Evolutionary conservation across 2,329 filamentous ascomycete species (phyloP).

Genomic region (Diaporthe vaccinii): DNA sequence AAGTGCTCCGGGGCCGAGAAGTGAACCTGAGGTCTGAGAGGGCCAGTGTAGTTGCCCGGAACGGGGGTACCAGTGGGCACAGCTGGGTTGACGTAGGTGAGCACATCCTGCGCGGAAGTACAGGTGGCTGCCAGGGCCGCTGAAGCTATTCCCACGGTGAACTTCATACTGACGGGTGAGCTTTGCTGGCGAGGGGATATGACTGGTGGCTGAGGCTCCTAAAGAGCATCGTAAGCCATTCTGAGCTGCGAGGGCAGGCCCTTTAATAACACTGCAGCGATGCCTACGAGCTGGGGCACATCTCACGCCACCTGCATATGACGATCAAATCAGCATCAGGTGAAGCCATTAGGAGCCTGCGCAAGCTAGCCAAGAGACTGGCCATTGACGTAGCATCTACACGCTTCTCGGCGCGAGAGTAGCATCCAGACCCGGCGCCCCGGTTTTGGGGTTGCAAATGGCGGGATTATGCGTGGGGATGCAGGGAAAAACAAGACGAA

Average conservation of each 20-base stretch:
- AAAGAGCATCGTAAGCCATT: background rate
- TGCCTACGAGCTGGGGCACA: background rate
- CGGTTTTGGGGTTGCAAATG: background rate
- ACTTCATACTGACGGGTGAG: conserved; percentile 12
- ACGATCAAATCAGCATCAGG: conserved; percentile 22
- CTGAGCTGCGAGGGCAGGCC: background rate
- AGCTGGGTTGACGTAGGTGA: conserved; percentile 47
- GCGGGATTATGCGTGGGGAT: conserved; percentile 8
- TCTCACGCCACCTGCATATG: conserved; percentile 21
- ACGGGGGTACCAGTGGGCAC: conserved; percentile 48
- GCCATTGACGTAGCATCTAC: conserved; percentile 18
- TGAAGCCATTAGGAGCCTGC: background rate
- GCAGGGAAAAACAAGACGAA: conserved; percentile 21
- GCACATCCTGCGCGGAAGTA: conserved; percentile 41
- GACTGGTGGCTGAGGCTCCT: background rate
- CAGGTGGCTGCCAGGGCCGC: conserved; percentile 10
- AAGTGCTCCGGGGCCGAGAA: conserved; percentile 66
- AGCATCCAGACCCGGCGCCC: conserved; percentile 26
- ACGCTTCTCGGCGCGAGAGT: background rate
- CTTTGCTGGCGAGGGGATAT: background rate
- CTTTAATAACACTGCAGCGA: background rate
- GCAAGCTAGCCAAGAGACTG: conserved; percentile 7
- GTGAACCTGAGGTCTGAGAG: conserved; percentile 65
- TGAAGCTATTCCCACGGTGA: background rate
- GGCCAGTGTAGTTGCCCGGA: conserved; percentile 47